A percentile compares a stretch with the other conserved stretches of the same genome.
phyloP scores from a whole-genome alignment of 108 stramenopile species.

The Mediolabrus comicus region DNA sequence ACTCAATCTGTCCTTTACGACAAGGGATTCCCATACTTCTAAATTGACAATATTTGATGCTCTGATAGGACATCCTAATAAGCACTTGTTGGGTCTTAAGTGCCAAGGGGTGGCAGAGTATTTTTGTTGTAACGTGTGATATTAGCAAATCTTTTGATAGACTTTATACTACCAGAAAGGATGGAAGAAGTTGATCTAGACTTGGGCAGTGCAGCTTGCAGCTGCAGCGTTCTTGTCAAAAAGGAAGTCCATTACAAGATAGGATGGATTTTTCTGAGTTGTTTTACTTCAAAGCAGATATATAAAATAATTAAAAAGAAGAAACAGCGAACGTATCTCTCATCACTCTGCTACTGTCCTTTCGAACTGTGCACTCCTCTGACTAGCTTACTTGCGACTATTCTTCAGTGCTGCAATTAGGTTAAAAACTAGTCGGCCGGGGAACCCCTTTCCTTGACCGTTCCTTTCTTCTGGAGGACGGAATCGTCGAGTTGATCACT shows the following conservation, averaged over 20 bases:
- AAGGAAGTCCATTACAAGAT: neutral
- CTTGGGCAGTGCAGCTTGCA: neutral
- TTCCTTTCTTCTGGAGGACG: constrained; percentile 5
- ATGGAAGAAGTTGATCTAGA: neutral
- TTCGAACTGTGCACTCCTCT: too few species aligned
- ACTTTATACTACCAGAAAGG: neutral
- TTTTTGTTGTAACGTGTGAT: neutral
- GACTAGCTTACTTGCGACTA: too few species aligned
- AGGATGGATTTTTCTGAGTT: neutral
- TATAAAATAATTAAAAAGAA: neutral
- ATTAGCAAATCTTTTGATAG: neutral
- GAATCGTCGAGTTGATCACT: neutral
- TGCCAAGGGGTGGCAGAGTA: neutral
- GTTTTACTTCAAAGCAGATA: neutral
- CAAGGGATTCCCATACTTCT: constrained; percentile 84
- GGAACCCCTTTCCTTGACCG: constrained; percentile 1
- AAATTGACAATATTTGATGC: constrained; percentile 5
- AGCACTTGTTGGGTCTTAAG: neutral
- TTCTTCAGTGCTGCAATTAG: too few species aligned
- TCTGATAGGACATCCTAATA: neutral
- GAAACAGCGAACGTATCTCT: neutral
- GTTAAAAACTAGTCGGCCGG: neutral
- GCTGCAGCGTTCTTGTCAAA: neutral
- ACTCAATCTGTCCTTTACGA: constrained; percentile 92
- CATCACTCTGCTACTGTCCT: neutral